Percentiles rank a stretch among this genome's conserved stretches.
Conservation (phyloP, 2,329 filamentous ascomycete species). For the Elsinoe arachidis region DNA sequence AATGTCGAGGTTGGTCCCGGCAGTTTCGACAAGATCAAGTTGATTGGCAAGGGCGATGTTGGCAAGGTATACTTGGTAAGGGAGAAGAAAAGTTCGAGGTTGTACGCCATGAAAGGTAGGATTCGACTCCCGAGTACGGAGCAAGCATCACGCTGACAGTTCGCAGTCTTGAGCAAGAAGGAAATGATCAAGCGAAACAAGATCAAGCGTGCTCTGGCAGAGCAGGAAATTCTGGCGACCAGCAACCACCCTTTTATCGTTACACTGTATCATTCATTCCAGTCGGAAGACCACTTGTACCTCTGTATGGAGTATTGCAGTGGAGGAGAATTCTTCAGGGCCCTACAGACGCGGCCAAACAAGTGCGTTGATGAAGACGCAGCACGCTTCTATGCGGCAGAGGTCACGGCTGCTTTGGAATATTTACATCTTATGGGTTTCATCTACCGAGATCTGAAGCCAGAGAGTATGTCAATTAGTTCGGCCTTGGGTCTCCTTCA, state of each 20-base stretch:
- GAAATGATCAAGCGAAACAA: conserved; percentile 99
- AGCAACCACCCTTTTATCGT: conserved; percentile 99
- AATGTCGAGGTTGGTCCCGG: conserved; percentile 92
- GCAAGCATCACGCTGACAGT: background rate
- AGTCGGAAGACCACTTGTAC: conserved; percentile 96
- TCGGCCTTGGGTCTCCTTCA: conserved; percentile 1
- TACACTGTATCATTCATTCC: conserved; percentile 96
- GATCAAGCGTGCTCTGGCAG: conserved; percentile 94
- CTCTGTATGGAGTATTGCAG: conserved; percentile 99
- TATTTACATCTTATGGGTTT: conserved; percentile 99
- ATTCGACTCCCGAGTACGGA: background rate
- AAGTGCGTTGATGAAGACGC: conserved; percentile 97
- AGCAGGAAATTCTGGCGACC: conserved; percentile 95
- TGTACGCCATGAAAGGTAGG: conserved; percentile 98
- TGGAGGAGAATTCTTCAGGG: conserved; percentile 95
- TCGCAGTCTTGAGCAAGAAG: conserved; percentile 89
- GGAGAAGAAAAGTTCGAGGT: conserved; percentile 90
- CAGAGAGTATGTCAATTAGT: conserved; percentile 63
- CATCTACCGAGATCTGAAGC: conserved; percentile 96
- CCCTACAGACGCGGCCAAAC: conserved; percentile 87
- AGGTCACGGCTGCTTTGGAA: conserved; percentile 91
- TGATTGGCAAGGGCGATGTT: conserved; percentile 97
- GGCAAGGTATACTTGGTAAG: conserved; percentile 96
- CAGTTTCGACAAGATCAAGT: conserved; percentile 98
- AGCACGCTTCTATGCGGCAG: conserved; percentile 91